Percentiles rank a stretch among this genome's conserved stretches.
These are phyloP conservation scores for Gossypium rotundifolium DNA, from an alignment of 345 rosid species.

Conservation along the genomic window DNA sequence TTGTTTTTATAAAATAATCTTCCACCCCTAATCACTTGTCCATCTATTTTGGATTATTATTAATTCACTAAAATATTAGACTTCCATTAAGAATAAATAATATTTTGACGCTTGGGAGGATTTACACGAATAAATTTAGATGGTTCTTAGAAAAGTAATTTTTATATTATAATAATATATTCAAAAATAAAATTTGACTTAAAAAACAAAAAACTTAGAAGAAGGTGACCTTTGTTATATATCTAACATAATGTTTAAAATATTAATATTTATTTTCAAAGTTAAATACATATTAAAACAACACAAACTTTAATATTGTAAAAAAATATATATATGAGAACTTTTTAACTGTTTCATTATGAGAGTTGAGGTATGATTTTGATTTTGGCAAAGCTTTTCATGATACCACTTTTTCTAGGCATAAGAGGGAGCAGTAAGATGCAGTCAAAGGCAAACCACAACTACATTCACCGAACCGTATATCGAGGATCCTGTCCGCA, in stretches of 20 bases:
- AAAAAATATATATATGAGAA: not conserved
- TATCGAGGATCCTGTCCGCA: constrained; percentile 7
- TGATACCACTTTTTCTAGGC: not conserved
- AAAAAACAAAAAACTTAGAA: too few relatives aligned
- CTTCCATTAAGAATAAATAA: not conserved
- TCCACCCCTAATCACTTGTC: not conserved
- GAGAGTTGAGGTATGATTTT: not conserved
- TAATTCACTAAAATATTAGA: not conserved
- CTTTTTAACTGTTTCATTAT: not conserved
- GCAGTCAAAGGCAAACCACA: not conserved
- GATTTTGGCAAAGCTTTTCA: not conserved
- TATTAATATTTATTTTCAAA: too few relatives aligned
- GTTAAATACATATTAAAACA: not conserved
- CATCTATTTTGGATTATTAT: too few relatives aligned
- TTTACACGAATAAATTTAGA: too few relatives aligned
- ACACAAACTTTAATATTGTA: not conserved
- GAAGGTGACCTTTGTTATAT: too few relatives aligned
- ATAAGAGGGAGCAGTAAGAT: not conserved
- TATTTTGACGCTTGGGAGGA: not conserved
- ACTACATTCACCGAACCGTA: not conserved
- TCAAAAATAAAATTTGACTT: too few relatives aligned
- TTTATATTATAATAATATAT: too few relatives aligned
- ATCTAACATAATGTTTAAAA: too few relatives aligned
- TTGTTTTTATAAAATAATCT: not conserved
- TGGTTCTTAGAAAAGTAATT: too few relatives aligned